Percentiles rank a stretch among this genome's conserved stretches.
These are phyloP conservation scores for Amphibolis antarctica DNA, from an alignment of 106 monocot genomes.

Conservation along the genomic window DNA sequence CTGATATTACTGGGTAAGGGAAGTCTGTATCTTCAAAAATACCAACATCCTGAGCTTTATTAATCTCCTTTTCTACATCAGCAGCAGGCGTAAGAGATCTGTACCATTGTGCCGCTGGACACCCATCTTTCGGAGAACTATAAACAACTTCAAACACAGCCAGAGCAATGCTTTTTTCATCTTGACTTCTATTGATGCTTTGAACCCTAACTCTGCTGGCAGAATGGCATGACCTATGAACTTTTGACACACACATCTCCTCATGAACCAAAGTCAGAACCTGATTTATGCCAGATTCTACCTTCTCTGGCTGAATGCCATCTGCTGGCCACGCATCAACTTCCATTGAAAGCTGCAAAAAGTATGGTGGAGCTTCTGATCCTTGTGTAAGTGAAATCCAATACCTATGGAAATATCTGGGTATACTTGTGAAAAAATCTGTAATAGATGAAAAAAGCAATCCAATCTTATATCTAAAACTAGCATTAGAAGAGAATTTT, in stretches of 20 bases:
- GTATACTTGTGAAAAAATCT: slow-evolving; percentile 32
- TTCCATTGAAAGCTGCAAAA: slow-evolving; percentile 86
- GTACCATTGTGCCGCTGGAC: slow-evolving; percentile 39
- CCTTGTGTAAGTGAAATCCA: slow-evolving; percentile 87
- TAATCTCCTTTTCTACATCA: slow-evolving; percentile 77
- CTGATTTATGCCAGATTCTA: slow-evolving; percentile 75
- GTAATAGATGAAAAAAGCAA: slow-evolving; percentile 31
- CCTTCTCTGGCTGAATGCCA: slow-evolving; percentile 88
- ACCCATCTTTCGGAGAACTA: slow-evolving; percentile 51
- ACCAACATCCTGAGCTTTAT: slow-evolving; percentile 33
- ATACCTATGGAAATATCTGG: slow-evolving; percentile 54
- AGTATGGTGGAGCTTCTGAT: slow-evolving; percentile 87
- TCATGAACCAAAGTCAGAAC: slow-evolving; percentile 52
- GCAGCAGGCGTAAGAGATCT: slow-evolving; percentile 76
- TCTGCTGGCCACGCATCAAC: slow-evolving; percentile 82
- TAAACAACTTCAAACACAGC: slow-evolving; percentile 91
- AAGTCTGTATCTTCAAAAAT: slow-evolving; percentile 59
- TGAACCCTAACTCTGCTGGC: slow-evolving; percentile 69
- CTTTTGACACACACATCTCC: slow-evolving; percentile 40
- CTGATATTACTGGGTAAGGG: slow-evolving; percentile 72
- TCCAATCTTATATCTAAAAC: slow-evolving; percentile 24
- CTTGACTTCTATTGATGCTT: slow-evolving; percentile 86
- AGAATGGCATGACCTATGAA: slow-evolving; percentile 30
- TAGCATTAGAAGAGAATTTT: slow-evolving; percentile 6
- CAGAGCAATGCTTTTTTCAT: slow-evolving; percentile 48